Evolutionary conservation across 2,329 filamentous ascomycete species (phyloP), one percentile per base, ranked within the genome.

Genomic region (Epichloe coenophiala): DNA sequence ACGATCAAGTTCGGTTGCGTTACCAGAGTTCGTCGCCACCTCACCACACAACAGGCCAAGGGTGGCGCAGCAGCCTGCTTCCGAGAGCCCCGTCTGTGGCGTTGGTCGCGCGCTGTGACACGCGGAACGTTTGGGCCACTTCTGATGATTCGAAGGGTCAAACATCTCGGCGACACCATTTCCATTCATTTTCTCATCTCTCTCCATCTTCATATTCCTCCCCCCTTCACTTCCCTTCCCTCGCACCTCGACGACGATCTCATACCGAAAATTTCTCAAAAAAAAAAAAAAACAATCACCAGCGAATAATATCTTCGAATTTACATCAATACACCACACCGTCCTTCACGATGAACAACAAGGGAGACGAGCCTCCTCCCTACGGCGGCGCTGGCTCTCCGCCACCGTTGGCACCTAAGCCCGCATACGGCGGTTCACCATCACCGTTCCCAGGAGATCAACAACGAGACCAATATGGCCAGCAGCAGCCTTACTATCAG

Each of bases 291-390:
- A 38, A 17, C 13, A 38, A 38, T 11, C 9, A 31, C 3, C 9
- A 38, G 36, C 11, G 27, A 21, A 45, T 37, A 13, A 19, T 23
- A 12, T 17, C 3, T 21, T 7, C n/a, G n/a, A n/a, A n/a, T 6
- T 27, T 8, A 6, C 2, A 37, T 38, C 12, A 19, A 19, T 23
- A 33, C n/a, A 33, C 27, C 17, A 21, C 40, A 15, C 11, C 38
- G 35, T 27, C 21, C 37, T 52, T 27, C 55, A 56, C 33, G 38
- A 75, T 75, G 71, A 65, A 70, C 50, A 60, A 65, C 57, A 74
- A 77, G 61, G 59, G 66, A 63, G 71, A 76, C 49, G 64, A 71
- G 36, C 76, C 76, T 49, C 75, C 74, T 27, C 69, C 73, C 42
- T 76, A 77, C 62, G 64, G 64, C 54, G 63, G 48, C 42, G 41